Base-by-base conservation (phyloP, 2,329 filamentous ascomycete species). In the Fusarium robinianum region DNA sequence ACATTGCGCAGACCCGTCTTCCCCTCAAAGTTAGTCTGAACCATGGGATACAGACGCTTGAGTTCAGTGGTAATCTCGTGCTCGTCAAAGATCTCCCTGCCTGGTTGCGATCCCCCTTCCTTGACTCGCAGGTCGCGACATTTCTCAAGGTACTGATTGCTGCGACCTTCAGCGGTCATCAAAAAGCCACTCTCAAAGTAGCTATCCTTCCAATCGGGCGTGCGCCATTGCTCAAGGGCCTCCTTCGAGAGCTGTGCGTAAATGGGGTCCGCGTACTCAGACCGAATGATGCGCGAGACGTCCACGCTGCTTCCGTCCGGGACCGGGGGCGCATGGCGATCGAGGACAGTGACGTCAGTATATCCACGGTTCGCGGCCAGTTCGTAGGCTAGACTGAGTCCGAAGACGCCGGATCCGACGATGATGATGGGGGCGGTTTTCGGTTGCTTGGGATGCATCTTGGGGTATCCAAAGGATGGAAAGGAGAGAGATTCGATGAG, bases 211-310 rank as follows among this genome's bases (percentile, higher is more conserved):
- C 15, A 46, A 9, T 54, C 49, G 4, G 45, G 41, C 38, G 40
- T 44, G 30, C 18, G 30, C 61, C 63, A 65, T 9, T 37, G 50
- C 9, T 45, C 27, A 17, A 57, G 40, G 4, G 63, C 60, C 15
- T 62, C 61, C 9, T 45, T 40, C n/a, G 79, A 83, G 19, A 88
- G 75, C 17, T 67, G 65, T 6, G 80, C 74, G 64, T 88, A 88
- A 10, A 78, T 70, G 0, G 74, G 65, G 54, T 83, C 76, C n/a
- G 81, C 80, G 56, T 88, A 88, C 68, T 88, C 85, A 27, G 62
- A 55, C 14, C 69, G 63, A 32, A 70, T 62, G 45, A 71, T 63
- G 23, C 68, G 63, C 5, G 67, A 71, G n/a, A 66, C 58, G 52
- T 71, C 67, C 27, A 67, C 65, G 44, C 65, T 68, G 52, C 67